phyloP scores from a whole-genome alignment of 768 basidiomycete species.

The Glaciozyma antarctica region DNA sequence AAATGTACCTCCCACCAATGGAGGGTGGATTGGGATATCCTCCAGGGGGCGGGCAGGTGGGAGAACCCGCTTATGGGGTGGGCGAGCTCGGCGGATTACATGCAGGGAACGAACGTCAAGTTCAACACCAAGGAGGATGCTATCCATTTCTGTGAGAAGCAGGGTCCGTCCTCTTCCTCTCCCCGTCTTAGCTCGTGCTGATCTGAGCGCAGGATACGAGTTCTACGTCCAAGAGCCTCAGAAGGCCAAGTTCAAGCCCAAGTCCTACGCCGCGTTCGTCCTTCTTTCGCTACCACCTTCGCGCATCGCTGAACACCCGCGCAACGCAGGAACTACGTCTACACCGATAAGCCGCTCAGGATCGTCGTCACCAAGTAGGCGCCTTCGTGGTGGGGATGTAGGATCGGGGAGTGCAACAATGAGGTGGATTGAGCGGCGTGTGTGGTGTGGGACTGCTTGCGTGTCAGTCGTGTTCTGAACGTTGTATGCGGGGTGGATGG shows the following conservation, averaged over 20 bases:
- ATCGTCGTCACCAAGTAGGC: conserved; percentile 82
- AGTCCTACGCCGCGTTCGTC: conserved; percentile 40
- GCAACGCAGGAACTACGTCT: conserved; percentile 71
- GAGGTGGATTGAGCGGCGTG: too few relatives aligned
- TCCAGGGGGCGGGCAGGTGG: conserved; percentile 87
- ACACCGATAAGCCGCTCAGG: conserved; percentile 66
- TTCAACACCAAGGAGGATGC: conserved; percentile 86
- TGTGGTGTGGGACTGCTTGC: too few relatives aligned
- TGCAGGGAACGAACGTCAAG: conserved; percentile 29
- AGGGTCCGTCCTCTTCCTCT: conserved; percentile 51
- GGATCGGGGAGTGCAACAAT: too few relatives aligned
- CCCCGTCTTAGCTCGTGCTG: too few relatives aligned
- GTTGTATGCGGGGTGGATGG: too few relatives aligned
- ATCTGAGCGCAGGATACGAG: conserved; percentile 19
- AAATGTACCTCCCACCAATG: conserved; percentile 74
- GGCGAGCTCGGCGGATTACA: conserved; percentile 59
- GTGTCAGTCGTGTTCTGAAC: too few relatives aligned
- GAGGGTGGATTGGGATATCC: conserved; percentile 87
- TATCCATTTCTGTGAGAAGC: conserved; percentile 90
- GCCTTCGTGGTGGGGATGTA: not conserved
- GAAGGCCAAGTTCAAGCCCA: conserved; percentile 39
- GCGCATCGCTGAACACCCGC: conserved; percentile 40
- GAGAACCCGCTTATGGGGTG: conserved; percentile 98
- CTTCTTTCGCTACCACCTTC: conserved; percentile 36
- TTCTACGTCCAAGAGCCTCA: conserved; percentile 57